Evolutionary conservation across 192 early-diverging fungal species (phyloP), one percentile per base, ranked within the genome.

Genomic region (Linderina pennispora): DNA sequence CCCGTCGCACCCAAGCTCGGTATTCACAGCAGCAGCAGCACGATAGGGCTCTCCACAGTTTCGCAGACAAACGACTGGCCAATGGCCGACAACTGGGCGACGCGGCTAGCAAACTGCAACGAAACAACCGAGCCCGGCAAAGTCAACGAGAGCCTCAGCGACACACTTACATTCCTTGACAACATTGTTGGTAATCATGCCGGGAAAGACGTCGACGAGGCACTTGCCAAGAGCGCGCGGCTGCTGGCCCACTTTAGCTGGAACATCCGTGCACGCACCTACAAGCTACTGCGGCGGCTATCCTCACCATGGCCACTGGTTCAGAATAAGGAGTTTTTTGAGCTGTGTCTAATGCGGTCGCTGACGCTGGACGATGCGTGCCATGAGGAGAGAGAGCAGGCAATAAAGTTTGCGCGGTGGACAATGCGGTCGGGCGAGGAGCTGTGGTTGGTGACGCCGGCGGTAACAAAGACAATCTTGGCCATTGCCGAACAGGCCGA

Each of bases 321-420:
- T 38, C 62, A 65, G 46, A 65, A 58, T 42, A 34, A 43, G 10
- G 52, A 43, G 48, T 76, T 58, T 34, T 25, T 76, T 38, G 65
- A 76, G 47, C 49, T 76, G 14, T 58, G 59, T 32, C 43, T 70
- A 6, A 57, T 62, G 28, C 57, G 58, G 40, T 46, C 74, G 34
- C 44, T 76, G 25, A 36, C 56, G 3, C 37, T 54, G 8, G 62
- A 65, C n/a, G 63, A 63, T 36, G 34, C 33, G 2, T 55, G 50
- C 6, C 74, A 76, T 3, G 58, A 47, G 37, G 74, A 76, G 58
- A 46, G 74, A 23, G 74, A 76, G 50, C 74, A 76, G 53, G 66
- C 57, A 10, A 54, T 76, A 20, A 76, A 70, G 48, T 76, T 58
- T 38, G 32, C 66, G 9, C 56, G 66, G 19, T 69, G 61, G 55